Evolutionary conservation across 495 filamentous ascomycete genomes (phyloP).

Genomic region (Penicillium paradoxum): DNA sequence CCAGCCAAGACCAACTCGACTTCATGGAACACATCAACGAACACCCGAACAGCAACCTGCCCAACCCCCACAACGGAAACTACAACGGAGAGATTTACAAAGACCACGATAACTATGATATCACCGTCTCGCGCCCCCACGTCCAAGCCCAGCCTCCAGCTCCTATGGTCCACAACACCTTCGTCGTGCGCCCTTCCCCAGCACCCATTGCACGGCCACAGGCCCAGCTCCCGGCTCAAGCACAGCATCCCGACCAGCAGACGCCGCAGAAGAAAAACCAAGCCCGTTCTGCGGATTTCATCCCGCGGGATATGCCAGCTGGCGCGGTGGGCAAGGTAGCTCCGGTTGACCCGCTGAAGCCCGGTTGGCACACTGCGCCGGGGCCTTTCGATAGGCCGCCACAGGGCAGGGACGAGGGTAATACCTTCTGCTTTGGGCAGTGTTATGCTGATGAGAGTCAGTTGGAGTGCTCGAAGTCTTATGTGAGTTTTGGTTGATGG

Average conservation of each 20-base stretch:
- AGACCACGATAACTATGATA: not conserved
- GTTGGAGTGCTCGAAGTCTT: conserved; percentile 15
- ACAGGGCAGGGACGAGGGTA: conserved; percentile 22
- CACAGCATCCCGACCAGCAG: too few species aligned
- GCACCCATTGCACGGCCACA: not conserved
- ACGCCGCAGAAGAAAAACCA: not conserved
- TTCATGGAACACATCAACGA: not conserved
- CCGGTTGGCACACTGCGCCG: conserved; percentile 16
- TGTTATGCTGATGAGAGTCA: conserved; percentile 15
- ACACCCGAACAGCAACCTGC: not conserved
- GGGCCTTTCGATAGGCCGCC: not conserved
- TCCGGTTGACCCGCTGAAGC: conserved; percentile 11
- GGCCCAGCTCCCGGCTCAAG: not conserved
- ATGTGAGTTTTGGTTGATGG: conserved; percentile 14
- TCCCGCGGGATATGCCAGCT: not conserved
- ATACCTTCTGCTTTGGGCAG: conserved; percentile 23
- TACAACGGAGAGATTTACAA: not conserved
- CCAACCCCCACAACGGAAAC: not conserved
- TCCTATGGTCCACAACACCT: not conserved
- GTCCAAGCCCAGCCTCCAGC: not conserved
- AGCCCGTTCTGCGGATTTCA: not conserved
- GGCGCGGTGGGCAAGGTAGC: conserved; percentile 8
- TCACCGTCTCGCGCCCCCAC: not conserved
- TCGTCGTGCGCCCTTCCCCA: not conserved
- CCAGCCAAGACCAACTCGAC: not conserved